Evolutionary conservation across 1,139 yeast genomes (phyloP).

Genomic region (Candida tropicalis): DNA sequence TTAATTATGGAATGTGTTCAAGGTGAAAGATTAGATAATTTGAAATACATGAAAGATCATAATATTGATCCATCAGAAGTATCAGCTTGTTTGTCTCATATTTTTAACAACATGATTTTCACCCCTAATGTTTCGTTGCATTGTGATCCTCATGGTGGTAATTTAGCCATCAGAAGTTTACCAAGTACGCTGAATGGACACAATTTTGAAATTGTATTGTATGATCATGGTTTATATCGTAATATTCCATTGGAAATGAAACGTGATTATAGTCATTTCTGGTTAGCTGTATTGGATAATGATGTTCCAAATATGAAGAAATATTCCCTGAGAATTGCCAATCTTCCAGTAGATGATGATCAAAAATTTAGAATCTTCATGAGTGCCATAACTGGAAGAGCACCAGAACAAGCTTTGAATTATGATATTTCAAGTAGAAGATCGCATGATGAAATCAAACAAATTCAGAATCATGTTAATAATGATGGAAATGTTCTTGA

Average conservation of each 20-base stretch:
- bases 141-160: conserved; percentile 99
- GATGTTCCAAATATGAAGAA: conserved; percentile 65
- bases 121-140: conserved; percentile 90
- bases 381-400: conserved; percentile 92
- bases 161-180: conserved; percentile 72
- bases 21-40: conserved; percentile 83
- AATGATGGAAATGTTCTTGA: conserved; percentile 64
- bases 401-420: conserved; percentile 43
- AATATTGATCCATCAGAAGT: conserved; percentile 76
- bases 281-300: conserved; percentile 84
- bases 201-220: conserved; percentile 87
- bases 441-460: conserved; percentile 57
- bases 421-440: conserved; percentile 57
- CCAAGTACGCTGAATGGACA: conserved; percentile 47
- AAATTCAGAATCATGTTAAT: conserved; percentile 64
- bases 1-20: conserved; percentile 85
- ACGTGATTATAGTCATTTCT: conserved; percentile 83
- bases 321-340: conserved; percentile 80
- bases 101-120: conserved; percentile 93
- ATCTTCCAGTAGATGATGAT: conserved; percentile 67
- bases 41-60: conserved; percentile 61
- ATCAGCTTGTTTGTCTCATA: conserved; percentile 82
- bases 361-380: conserved; percentile 80
- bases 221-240: conserved; percentile 94
- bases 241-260: conserved; percentile 78